Evolutionary conservation across 2,329 filamentous ascomycete genomes (phyloP).

Genomic region (Teratosphaeria epicoccoides): DNA sequence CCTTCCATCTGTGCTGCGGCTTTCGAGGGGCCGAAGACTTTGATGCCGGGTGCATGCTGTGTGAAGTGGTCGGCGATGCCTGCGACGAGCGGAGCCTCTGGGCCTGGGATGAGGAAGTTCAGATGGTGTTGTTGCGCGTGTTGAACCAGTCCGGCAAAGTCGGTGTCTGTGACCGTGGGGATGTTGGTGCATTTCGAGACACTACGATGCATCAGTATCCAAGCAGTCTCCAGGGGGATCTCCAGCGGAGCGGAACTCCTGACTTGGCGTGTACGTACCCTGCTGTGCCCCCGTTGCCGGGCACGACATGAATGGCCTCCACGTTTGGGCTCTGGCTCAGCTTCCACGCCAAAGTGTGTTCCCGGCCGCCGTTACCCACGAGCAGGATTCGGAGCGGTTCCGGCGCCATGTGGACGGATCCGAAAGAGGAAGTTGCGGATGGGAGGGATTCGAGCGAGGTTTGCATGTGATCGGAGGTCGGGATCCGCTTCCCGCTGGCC

Average conservation of each 20-base stretch:
- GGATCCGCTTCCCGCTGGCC: no score
- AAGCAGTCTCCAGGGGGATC: neutral
- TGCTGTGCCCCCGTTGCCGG: slow-evolving; percentile 81
- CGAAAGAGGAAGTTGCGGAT: neutral
- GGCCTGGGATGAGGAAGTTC: slow-evolving; percentile 79
- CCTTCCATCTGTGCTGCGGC: slow-evolving; percentile 85
- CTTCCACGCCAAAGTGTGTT: slow-evolving; percentile 93
- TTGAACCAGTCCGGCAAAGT: slow-evolving; percentile 66
- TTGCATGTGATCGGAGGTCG: neutral
- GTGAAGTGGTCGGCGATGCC: slow-evolving; percentile 80
- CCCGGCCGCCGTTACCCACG: slow-evolving; percentile 85
- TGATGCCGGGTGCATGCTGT: slow-evolving; percentile 41
- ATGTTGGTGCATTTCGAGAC: slow-evolving; percentile 47
- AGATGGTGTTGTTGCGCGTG: slow-evolving; percentile 64
- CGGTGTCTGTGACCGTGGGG: slow-evolving; percentile 54
- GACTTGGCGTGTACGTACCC: slow-evolving; percentile 20
- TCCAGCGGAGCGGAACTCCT: slow-evolving; percentile 1
- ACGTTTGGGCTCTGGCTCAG: slow-evolving; percentile 71
- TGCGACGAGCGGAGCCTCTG: slow-evolving; percentile 86
- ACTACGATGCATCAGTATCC: slow-evolving; percentile 10
- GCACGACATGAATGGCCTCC: slow-evolving; percentile 57
- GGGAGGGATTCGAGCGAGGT: neutral
- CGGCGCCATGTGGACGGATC: slow-evolving; percentile 7
- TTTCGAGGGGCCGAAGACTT: slow-evolving; percentile 75
- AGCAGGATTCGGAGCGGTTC: slow-evolving; percentile 59